Evolutionary conservation across 225 moss, liverwort and hornwort species (phyloP).

Genomic region (Marchantia polymorpha): DNA sequence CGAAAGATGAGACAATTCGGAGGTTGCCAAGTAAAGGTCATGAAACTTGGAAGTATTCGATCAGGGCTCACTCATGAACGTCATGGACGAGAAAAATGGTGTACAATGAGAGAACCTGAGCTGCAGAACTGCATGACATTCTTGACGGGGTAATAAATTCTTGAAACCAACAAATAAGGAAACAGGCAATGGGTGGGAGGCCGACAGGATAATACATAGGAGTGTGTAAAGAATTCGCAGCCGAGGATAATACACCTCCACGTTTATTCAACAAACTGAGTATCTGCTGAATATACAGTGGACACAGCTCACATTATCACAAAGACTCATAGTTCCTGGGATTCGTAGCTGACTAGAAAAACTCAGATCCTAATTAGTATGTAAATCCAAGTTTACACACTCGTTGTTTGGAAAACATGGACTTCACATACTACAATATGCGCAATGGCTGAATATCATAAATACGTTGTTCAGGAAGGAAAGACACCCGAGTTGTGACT

Average conservation of each 20-base stretch:
- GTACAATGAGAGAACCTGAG: too few relatives aligned
- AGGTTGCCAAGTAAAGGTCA: too few relatives aligned
- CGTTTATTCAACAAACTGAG: conserved; percentile 1
- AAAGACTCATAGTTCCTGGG: neutral
- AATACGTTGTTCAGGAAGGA: neutral
- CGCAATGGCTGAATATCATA: neutral
- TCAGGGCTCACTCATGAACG: too few relatives aligned
- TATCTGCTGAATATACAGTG: neutral
- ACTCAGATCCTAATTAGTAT: neutral
- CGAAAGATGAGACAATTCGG: too few relatives aligned
- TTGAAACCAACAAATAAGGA: too few relatives aligned
- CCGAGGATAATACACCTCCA: conserved; percentile 10
- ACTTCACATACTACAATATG: neutral
- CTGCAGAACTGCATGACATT: too few relatives aligned
- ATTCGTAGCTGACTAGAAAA: neutral
- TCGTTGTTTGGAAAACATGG: neutral
- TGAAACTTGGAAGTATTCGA: too few relatives aligned
- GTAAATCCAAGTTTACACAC: neutral
- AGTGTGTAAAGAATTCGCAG: neutral
- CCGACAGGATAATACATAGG: neutral
- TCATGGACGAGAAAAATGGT: too few relatives aligned
- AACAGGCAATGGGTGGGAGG: too few relatives aligned
- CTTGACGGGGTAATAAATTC: too few relatives aligned
- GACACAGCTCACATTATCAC: neutral
- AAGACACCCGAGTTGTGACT: neutral